These are phyloP conservation scores for Mortierella polycephala DNA, from an alignment of 371 early-diverging fungal species.

Conservation along the genomic window DNA sequence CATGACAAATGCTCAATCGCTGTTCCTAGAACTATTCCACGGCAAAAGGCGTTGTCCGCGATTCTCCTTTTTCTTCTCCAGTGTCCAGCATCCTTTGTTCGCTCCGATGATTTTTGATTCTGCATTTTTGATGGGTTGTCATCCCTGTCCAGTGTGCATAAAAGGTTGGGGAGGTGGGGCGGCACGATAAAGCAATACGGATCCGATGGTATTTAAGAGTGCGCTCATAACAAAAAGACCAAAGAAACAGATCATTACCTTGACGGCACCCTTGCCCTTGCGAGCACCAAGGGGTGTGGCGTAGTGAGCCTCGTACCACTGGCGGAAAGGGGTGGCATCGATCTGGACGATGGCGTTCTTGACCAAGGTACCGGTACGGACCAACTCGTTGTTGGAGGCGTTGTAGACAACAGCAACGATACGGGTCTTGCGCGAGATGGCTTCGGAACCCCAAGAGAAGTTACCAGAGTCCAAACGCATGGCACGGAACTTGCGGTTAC, in stretches of 20 bases:
- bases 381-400: slow-evolving; percentile 99
- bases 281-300: slow-evolving; percentile 89
- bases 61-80: too few species aligned
- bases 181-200: too few species aligned
- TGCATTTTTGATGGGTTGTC: too few species aligned
- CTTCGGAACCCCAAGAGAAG: slow-evolving; percentile 98
- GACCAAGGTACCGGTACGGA: slow-evolving; percentile 99
- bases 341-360: slow-evolving; percentile 99
- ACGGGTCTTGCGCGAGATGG: slow-evolving; percentile 95
- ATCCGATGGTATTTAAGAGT: too few species aligned
- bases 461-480: slow-evolving; percentile 97
- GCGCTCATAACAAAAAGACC: not conserved
- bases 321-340: slow-evolving; percentile 99
- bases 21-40: too few species aligned
- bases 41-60: too few species aligned
- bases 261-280: slow-evolving; percentile 69
- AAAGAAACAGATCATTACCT: slow-evolving; percentile 47
- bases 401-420: slow-evolving; percentile 99
- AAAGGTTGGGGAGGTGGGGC: too few species aligned
- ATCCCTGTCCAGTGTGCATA: too few species aligned
- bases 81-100: not conserved
- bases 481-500: slow-evolving; percentile 99
- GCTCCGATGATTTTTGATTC: not conserved
- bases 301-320: slow-evolving; percentile 98
- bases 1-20: not conserved